A percentile compares a stretch with the other conserved stretches of the same genome.
Conservation (phyloP, 257 asterid genomes). For the Scutellaria minor region DNA sequence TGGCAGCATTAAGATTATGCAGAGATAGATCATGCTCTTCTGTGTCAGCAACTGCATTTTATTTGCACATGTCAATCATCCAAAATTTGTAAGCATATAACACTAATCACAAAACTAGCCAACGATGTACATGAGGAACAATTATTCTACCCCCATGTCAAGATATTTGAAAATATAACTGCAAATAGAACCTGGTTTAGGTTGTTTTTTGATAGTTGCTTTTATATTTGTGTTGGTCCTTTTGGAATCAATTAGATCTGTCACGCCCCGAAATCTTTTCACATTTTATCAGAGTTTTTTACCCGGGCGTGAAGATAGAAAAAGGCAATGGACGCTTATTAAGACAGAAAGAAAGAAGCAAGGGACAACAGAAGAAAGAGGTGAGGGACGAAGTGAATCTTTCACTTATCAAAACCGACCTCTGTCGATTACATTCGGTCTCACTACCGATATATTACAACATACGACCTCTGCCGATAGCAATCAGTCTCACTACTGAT, state of each 20-base stretch:
- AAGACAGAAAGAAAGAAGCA: no score
- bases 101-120: conserved; percentile 17
- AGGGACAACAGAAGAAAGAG: no score
- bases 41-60: conserved; percentile 50
- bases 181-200: conserved; percentile 58
- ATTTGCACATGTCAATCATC: conserved; percentile 29
- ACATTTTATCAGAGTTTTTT: no score
- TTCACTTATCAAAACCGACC: no score
- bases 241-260: conserved; percentile 88
- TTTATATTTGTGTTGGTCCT: conserved; percentile 89
- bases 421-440: no score
- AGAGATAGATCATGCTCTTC: conserved; percentile 66
- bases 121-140: conserved; percentile 19
- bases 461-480: no score
- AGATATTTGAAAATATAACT: conserved; percentile 26
- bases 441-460: no score
- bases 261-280: no score
- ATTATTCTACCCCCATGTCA: conserved; percentile 8
- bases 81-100: conserved; percentile 21
- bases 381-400: no score
- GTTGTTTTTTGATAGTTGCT: conserved; percentile 68
- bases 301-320: no score
- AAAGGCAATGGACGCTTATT: no score
- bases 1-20: conserved; percentile 75
- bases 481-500: no score